Evolutionary conservation across 78 protist genomes (phyloP).

Genomic region (Speleostelium caveatum): DNA sequence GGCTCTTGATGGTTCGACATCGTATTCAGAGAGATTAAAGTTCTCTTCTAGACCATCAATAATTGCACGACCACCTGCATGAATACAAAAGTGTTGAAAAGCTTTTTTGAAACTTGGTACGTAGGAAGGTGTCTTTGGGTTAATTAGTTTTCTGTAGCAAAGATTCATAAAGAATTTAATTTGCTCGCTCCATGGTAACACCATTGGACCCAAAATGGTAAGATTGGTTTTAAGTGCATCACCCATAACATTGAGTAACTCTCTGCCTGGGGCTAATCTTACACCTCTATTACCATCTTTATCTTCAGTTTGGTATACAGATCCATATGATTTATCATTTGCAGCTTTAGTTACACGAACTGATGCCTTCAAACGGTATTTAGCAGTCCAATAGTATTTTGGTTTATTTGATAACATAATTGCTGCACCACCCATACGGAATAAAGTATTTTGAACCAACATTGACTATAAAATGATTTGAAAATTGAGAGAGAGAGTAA

Average conservation of each 20-base stretch:
- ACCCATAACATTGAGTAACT: slow-evolving; percentile 81
- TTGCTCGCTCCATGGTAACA: slow-evolving; percentile 90
- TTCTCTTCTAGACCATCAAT: slow-evolving; percentile 88
- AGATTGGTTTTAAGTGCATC: slow-evolving; percentile 86
- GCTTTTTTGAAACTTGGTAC: slow-evolving; percentile 90
- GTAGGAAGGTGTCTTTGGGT: slow-evolving; percentile 54
- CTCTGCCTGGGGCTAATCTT: slow-evolving; percentile 76
- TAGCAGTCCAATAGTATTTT: slow-evolving; percentile 77
- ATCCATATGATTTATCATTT: slow-evolving; percentile 74
- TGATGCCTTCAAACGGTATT: slow-evolving; percentile 57
- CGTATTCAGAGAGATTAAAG: slow-evolving; percentile 73
- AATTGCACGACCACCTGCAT: slow-evolving; percentile 94
- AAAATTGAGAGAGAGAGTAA: background rate
- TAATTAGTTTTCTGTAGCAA: slow-evolving; percentile 46
- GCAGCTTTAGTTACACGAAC: slow-evolving; percentile 72
- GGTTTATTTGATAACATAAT: slow-evolving; percentile 87
- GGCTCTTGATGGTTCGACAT: slow-evolving; percentile 91
- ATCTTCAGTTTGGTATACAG: slow-evolving; percentile 89
- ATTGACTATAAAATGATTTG: slow-evolving; percentile 32
- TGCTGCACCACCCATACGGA: slow-evolving; percentile 96
- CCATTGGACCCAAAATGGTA: slow-evolving; percentile 88
- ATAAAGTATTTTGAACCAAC: slow-evolving; percentile 89
- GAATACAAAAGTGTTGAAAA: slow-evolving; percentile 89
- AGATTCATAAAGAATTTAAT: slow-evolving; percentile 79
- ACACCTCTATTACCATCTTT: slow-evolving; percentile 85